These are phyloP conservation scores for Cokeromyces recurvatus DNA, from an alignment of 371 early-diverging fungal genomes.

Conservation along the genomic window DNA sequence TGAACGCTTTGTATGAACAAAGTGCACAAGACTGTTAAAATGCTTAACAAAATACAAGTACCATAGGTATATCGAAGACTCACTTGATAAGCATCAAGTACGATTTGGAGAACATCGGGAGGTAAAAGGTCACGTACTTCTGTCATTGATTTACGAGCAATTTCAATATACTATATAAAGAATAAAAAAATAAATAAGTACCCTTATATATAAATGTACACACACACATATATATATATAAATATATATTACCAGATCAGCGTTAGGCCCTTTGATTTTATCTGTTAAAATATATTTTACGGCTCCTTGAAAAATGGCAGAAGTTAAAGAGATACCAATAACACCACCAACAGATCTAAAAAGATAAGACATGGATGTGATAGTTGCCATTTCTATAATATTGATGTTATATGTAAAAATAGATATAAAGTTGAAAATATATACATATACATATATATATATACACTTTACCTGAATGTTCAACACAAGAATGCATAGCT, in stretches of 20 bases:
- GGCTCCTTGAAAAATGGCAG: constrained; percentile 41
- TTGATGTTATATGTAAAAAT: neutral
- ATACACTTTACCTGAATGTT: constrained; percentile 30
- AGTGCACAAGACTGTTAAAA: constrained; percentile 30
- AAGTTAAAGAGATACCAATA: constrained; percentile 35
- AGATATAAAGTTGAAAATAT: too few species aligned
- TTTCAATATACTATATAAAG: constrained; percentile 31
- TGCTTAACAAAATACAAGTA: constrained; percentile 25
- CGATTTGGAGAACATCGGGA: constrained; percentile 27
- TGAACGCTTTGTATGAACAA: constrained; percentile 50
- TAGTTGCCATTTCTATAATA: constrained; percentile 43
- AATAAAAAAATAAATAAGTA: neutral
- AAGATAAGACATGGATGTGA: constrained; percentile 44
- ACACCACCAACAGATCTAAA: constrained; percentile 44
- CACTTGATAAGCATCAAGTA: constrained; percentile 35
- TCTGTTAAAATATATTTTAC: constrained; percentile 24
- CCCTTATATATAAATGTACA: too few species aligned
- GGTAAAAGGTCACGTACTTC: constrained; percentile 29
- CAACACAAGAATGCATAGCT: constrained; percentile 38
- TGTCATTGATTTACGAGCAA: constrained; percentile 33
- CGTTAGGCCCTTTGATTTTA: constrained; percentile 36
- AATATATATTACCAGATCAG: constrained; percentile 21
- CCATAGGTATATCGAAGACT: constrained; percentile 32
- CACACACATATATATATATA: too few species aligned
- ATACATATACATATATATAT: too few species aligned